Evolutionary conservation across 2,329 filamentous ascomycete genomes (phyloP).

Genomic region (Penicillium sp.): DNA sequence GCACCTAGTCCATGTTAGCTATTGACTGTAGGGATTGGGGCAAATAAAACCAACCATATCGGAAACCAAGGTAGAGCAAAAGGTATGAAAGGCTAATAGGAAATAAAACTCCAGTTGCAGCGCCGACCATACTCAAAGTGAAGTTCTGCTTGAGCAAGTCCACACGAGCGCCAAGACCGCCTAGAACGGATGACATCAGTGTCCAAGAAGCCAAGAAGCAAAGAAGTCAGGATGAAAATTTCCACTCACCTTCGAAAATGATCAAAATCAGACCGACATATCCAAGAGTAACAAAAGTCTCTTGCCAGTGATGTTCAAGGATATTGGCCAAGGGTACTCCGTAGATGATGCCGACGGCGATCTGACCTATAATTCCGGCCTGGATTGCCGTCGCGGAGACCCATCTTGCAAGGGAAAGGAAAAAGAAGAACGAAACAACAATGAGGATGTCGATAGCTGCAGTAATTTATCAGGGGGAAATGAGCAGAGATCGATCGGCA

Average conservation of each 20-base stretch:
- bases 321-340: slow-evolving; percentile 48
- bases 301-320: slow-evolving; percentile 44
- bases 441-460: slow-evolving; percentile 43
- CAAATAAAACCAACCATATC: slow-evolving; percentile 32
- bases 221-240: slow-evolving; percentile 1
- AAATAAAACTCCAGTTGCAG: slow-evolving; percentile 46
- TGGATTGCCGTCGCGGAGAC: slow-evolving; percentile 42
- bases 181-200: slow-evolving; percentile 21
- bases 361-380: slow-evolving; percentile 49
- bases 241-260: slow-evolving; percentile 45
- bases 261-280: slow-evolving; percentile 52
- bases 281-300: slow-evolving; percentile 48
- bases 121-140: slow-evolving; percentile 42
- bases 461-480: slow-evolving; percentile 8
- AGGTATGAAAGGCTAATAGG: slow-evolving; percentile 49
- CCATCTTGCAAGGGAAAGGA: slow-evolving; percentile 45
- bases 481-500: slow-evolving; percentile 1
- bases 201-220: not conserved
- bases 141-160: slow-evolving; percentile 50
- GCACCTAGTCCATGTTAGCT: slow-evolving; percentile 21
- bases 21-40: not conserved
- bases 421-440: slow-evolving; percentile 48
- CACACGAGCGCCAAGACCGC: slow-evolving; percentile 48
- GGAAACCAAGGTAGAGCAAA: slow-evolving; percentile 45
- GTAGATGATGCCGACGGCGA: slow-evolving; percentile 49